phyloP scores from a whole-genome alignment of 2,329 filamentous ascomycete species.

The Colletotrichum sp. region DNA sequence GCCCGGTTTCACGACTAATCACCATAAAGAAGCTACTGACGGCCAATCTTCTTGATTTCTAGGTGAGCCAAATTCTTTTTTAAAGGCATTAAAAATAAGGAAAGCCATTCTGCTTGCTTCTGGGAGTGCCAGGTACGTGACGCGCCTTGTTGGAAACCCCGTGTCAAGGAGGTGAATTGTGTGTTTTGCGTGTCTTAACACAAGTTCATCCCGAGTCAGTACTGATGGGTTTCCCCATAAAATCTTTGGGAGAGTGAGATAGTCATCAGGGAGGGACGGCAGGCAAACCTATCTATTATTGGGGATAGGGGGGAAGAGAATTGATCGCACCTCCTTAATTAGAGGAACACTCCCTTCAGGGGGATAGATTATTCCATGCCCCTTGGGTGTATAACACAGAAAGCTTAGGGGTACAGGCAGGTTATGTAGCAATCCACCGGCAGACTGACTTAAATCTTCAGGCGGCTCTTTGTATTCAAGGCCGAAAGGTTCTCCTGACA shows the following conservation, averaged over 20 bases:
- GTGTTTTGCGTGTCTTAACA: background rate
- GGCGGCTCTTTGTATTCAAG: too few species aligned
- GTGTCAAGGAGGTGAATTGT: background rate
- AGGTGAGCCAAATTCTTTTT: too few species aligned
- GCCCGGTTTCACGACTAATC: background rate
- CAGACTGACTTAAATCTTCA: too few species aligned
- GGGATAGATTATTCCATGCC: background rate
- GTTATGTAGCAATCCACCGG: too few species aligned
- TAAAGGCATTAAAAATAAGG: background rate
- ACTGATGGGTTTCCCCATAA: background rate
- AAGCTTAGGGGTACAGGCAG: too few species aligned
- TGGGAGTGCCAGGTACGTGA: background rate
- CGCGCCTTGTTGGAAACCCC: background rate
- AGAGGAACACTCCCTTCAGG: background rate
- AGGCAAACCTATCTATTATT: background rate
- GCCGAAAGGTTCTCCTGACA: too few species aligned
- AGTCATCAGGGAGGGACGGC: background rate
- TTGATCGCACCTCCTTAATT: background rate
- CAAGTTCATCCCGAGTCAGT: background rate
- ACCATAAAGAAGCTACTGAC: too few species aligned
- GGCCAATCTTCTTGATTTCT: too few species aligned
- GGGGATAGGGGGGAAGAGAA: background rate
- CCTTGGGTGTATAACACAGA: background rate
- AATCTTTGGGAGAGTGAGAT: rapidly evolving
- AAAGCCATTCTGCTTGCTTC: background rate